Evolutionary conservation across 176 grass and related monocot species (phyloP), one percentile per base, ranked within the genome.

Genomic region (Areca catechu): DNA sequence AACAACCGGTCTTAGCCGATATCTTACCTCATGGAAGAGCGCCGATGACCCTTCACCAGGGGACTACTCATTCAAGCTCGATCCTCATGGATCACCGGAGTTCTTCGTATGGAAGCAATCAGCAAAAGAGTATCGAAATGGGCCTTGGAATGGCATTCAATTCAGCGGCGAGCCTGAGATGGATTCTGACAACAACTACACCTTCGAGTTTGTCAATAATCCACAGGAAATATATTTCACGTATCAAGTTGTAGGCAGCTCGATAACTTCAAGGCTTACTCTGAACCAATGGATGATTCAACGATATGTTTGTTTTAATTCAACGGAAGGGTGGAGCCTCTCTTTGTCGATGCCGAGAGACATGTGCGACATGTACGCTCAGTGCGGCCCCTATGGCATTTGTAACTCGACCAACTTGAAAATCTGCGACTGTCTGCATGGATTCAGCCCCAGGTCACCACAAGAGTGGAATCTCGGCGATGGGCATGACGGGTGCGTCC

Each of bases 381-480:
- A 51, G 3, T 74, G 70, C 24, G 70, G 70, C 0, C 21, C 57
- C 0, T 73, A 67, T 19, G 53, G 70, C 7, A 7, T 80, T 4
- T 80, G 70, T 2, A 55, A 48, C 16, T 16, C 53, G 1, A 28
- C 56, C 3, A n/a, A 7, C 1, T 29, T 49, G 5, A 57, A 51
- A 0, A 68, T 73, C 14, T 80, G 77, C 48, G 50, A 7, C 15
- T 80, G 70, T 1, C 21, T 80, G 28, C 15, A 67, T 1, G 70
- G 70, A 18, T 79, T 73, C 49, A 43, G 29, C 0, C n/a, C 60
- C 7, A 62, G 5, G 18, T 66, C 55, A 14, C 50, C 19, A 0
- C 4, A 9, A 1, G 50, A 67, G 15, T 68, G 70, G 77, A 50
- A 50, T 22, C 21, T 68, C 2, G 59, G 69, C 4, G 77, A 79